Evolutionary conservation across 1,284 basidiomycete genomes (phyloP), one percentile per base, ranked within the genome.

Genomic region (Bjerkandera adusta): DNA sequence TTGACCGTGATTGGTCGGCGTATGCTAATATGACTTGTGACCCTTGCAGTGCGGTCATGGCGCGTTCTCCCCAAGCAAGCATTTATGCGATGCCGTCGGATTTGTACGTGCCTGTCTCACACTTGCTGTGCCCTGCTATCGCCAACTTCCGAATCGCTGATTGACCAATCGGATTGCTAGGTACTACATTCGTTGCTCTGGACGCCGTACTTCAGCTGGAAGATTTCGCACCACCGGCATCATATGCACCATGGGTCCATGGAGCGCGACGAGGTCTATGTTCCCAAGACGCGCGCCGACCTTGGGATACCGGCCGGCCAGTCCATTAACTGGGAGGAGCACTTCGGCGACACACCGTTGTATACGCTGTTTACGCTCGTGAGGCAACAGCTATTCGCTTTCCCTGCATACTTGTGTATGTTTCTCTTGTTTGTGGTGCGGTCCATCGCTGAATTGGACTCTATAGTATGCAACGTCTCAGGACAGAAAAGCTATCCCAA

Each of bases 371-470:
- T 64, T 54, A 75, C 71, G 68, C 65, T 80, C 36, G 56, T 80
- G 40, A 68, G 73, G 15, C 75, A 77, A 55, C 91, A 94, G 66
- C 69, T 89, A 10, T 73, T 88, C 16, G 90, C 89, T 3, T 91
- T 89, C 67, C 77, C 73, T 15, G 77, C 79, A 49, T 90, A 89
- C 68, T 79, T 89, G 45, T 62, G 72, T 72, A 61, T 59, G 69
- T 64, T 10, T 10, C 15, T 35, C 26, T n/a, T n/a, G n/a, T 10
- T 15, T 5, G 32, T 20, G 18, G 13, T 32, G 13, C 16, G 22
- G 4, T 6, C 4, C 18, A 37, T 11, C 35, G 29, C 27, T 22
- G 4, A 27, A 18, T 6, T 20, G 8, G 21, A 15, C 38, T 37
- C 5, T 8, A 8, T 43, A 76, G 76, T 83, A 7, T 76, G 70